Conservation (phyloP, 768 basidiomycete species). For the Trametes sanguinea region DNA sequence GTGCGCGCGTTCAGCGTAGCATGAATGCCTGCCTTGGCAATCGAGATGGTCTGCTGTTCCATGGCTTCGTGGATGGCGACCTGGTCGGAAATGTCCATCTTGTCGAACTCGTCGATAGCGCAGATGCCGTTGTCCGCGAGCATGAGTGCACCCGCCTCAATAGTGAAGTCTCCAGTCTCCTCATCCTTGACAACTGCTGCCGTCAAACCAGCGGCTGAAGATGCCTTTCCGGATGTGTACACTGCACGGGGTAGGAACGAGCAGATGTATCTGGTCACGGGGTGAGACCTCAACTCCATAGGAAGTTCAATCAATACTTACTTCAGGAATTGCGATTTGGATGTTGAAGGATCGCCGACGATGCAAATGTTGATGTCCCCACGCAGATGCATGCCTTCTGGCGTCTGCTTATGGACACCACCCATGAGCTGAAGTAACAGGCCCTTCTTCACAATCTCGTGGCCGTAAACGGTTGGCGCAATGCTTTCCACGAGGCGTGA, state of each 20-base stretch:
- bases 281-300: neutral
- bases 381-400: conserved; percentile 96
- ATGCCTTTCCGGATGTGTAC: conserved; percentile 99
- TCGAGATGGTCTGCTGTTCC: conserved; percentile 99
- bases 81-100: conserved; percentile 99
- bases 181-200: conserved; percentile 98
- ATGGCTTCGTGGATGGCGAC: conserved; percentile 99
- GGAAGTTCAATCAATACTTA: conserved; percentile 41
- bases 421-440: conserved; percentile 96
- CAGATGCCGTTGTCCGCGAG: conserved; percentile 99
- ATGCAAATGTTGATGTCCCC: conserved; percentile 99
- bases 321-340: conserved; percentile 99
- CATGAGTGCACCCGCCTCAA: conserved; percentile 99
- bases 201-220: conserved; percentile 97
- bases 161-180: conserved; percentile 98
- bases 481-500: conserved; percentile 91
- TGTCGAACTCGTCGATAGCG: conserved; percentile 99
- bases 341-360: conserved; percentile 94
- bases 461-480: conserved; percentile 97
- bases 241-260: conserved; percentile 97
- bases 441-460: conserved; percentile 99
- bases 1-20: conserved; percentile 98
- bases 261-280: conserved; percentile 78
- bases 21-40: conserved; percentile 98
- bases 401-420: conserved; percentile 95